A percentile compares a stretch with the other conserved stretches of the same genome.
Evolutionary conservation across 2,329 filamentous ascomycete species (phyloP).

Genomic region (Trichoderma afroharzianum): DNA sequence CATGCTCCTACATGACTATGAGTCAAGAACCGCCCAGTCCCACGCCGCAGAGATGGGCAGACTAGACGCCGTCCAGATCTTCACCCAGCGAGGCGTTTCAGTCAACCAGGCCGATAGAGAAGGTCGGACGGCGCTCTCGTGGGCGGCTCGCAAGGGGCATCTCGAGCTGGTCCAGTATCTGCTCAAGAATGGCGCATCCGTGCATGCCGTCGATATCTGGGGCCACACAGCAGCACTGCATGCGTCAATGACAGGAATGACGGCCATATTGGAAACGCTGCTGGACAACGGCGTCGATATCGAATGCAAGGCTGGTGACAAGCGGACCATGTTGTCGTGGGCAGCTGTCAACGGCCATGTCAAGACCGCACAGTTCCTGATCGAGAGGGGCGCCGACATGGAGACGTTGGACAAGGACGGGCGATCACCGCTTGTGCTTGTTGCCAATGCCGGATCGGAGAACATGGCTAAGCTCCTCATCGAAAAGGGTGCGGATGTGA

Average conservation of each 20-base stretch:
- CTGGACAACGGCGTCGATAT: not conserved
- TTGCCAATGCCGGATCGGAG: not conserved
- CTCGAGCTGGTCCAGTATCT: not conserved
- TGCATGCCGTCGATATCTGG: not conserved
- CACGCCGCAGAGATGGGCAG: not conserved
- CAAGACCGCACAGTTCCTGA: not conserved
- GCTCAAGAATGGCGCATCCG: not conserved
- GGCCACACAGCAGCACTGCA: not conserved
- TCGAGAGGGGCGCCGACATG: not conserved
- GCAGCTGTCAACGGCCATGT: not conserved
- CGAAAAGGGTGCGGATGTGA: slow-evolving; percentile 1
- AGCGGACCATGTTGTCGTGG: slow-evolving; percentile 10
- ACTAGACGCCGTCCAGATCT: not conserved
- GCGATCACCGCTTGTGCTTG: not conserved
- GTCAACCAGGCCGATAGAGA: not conserved
- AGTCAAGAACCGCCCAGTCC: not conserved
- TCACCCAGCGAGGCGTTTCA: not conserved
- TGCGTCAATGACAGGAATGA: slow-evolving; percentile 4
- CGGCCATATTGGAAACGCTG: not conserved
- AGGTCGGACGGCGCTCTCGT: not conserved
- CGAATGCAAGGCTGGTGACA: not conserved
- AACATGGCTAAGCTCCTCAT: not conserved
- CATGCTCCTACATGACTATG: not conserved
- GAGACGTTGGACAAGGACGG: slow-evolving; percentile 1
- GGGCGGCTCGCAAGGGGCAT: not conserved